Evolutionary conservation across 2,329 filamentous ascomycete species (phyloP), one percentile per base, ranked within the genome.

Genomic region (Epichloe gansuensis): DNA sequence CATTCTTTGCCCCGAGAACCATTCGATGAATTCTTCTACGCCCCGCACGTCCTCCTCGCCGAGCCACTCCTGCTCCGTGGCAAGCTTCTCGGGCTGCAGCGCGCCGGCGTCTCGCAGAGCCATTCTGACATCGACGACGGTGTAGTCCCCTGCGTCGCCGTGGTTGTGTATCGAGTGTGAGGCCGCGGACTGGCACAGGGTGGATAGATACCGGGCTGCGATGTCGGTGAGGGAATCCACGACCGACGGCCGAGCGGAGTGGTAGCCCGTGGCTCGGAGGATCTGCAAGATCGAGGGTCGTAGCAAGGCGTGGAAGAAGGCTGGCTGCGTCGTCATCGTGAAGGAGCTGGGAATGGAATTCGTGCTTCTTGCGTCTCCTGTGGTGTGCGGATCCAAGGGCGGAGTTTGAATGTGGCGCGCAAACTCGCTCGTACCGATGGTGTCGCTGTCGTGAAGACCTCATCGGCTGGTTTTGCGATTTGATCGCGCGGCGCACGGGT

Each of bases 231-330:
- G 68, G 9, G 87, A 84, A 70, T 97, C 91, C 53, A 96, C 75
- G 6, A 94, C 90, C 3, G 85, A 85, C 2, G 88, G 84, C 52
- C 83, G 83, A 49, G 89, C 87, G 43, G 85, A 78, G 66, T 94
- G 88, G 72, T 94, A 97, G 65, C 91, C 91, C 25, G 89, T 85
- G 34, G 91, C 88, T 63, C 91, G 89, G 50, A 97, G 82, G 62
- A 95, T 91, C 69, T 96, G 90, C 54, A 97, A 81, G 55, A 96
- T 81, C 47, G 85, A 84, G 2, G 91, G 91, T 43, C 90, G 88
- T 53, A 97, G 77, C 57, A 95, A 83, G 55, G 87, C 85, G 69
- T 88, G 85, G 71, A 75, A 78, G 53, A 78, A 68, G n/a, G 73
- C 67, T 9, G 71, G 67, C 3, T 72, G 73, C 56, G 69, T 70